phyloP scores from a whole-genome alignment of 495 filamentous ascomycete genomes.

The Astrothelium subdiscretum region DNA sequence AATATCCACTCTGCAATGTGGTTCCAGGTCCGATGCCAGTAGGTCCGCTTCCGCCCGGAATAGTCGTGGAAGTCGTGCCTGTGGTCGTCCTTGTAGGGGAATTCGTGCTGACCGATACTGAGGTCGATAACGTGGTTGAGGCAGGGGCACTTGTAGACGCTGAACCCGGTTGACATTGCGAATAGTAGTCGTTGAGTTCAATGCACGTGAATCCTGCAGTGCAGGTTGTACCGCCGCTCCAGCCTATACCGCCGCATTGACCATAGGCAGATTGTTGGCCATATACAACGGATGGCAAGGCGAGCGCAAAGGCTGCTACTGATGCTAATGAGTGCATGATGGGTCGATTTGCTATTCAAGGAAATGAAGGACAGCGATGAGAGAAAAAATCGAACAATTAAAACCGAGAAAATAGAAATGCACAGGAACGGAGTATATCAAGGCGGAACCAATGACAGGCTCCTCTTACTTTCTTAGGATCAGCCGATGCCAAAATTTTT shows the following conservation, averaged over 20 bases:
- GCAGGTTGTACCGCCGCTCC: conserved; percentile 12
- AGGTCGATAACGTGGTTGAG: conserved; percentile 10
- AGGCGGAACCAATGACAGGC: background rate
- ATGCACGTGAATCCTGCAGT: conserved; percentile 12
- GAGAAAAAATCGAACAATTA: background rate
- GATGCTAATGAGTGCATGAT: background rate
- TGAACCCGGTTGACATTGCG: conserved; percentile 15
- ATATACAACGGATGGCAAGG: background rate
- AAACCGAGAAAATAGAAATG: background rate
- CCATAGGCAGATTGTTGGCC: background rate
- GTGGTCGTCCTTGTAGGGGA: background rate
- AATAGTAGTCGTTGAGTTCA: conserved; percentile 13
- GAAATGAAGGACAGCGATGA: background rate
- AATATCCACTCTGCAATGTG: conserved; percentile 40
- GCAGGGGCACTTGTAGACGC: conserved; percentile 3
- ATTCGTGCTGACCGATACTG: conserved; percentile 8
- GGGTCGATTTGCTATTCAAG: background rate
- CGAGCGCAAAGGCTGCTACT: background rate
- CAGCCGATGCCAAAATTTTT: no score
- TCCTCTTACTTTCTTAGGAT: no score
- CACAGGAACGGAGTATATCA: background rate
- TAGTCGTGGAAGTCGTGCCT: conserved; percentile 10
- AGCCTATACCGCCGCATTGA: conserved; percentile 16
- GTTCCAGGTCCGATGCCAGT: conserved; percentile 28
- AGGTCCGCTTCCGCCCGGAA: conserved; percentile 6